Percentiles rank a stretch among this genome's conserved stretches.
phyloP scores from a whole-genome alignment of 169 alveolate species.

The Plasmodium malariae region DNA sequence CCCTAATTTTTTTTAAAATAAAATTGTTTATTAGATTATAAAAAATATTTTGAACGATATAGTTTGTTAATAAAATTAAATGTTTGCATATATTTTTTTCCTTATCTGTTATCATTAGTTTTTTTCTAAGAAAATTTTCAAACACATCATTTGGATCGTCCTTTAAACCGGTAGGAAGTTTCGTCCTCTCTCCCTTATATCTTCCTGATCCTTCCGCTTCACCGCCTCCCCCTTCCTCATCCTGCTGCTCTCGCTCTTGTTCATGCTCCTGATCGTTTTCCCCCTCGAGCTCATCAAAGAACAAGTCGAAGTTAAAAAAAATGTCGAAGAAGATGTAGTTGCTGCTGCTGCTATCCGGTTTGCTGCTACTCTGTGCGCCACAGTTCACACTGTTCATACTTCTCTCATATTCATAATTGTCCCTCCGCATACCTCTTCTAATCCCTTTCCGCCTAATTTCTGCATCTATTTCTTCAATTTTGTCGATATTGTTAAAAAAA shows the following conservation, averaged over 20 bases:
- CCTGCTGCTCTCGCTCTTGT: neutral
- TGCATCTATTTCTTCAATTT: conserved; percentile 37
- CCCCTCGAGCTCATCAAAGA: conserved; percentile 37
- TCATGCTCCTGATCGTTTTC: conserved; percentile 7
- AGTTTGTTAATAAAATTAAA: conserved; percentile 54
- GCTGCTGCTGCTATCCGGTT: neutral
- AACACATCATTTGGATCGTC: conserved; percentile 29
- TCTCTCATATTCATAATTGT: neutral
- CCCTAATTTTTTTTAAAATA: conserved; percentile 64
- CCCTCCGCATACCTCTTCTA: too few relatives aligned
- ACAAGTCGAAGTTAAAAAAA: conserved; percentile 50
- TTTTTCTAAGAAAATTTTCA: conserved; percentile 55
- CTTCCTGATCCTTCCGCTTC: neutral
- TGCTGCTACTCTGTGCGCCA: neutral
- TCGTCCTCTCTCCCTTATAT: neutral
- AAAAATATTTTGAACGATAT: conserved; percentile 64
- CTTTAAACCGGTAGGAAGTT: neutral
- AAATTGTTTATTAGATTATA: conserved; percentile 69
- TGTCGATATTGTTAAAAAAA: conserved; percentile 63
- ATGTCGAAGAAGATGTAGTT: conserved; percentile 53
- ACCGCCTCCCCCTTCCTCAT: neutral
- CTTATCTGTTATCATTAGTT: conserved; percentile 37
- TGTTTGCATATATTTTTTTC: conserved; percentile 75
- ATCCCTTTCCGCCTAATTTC: neutral
- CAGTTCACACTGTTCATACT: neutral